A percentile compares a stretch with the other conserved stretches of the same genome.
Conservation (phyloP, 1,284 basidiomycete genomes). For the Trametes versicolor region DNA sequence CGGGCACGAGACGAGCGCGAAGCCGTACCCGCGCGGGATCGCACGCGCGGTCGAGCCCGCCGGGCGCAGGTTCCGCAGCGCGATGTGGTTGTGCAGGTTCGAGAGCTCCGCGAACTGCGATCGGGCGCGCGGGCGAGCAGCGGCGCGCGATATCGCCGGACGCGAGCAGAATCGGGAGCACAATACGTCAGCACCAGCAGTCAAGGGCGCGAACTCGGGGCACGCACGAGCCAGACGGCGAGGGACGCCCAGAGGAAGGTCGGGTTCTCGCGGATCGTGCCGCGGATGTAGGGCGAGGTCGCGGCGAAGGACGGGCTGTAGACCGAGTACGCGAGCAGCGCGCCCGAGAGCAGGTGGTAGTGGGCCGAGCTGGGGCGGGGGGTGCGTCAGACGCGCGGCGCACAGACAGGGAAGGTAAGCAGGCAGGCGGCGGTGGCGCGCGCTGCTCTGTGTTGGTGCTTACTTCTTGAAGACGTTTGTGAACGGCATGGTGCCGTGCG, state of each 20-base stretch:
- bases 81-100: slow-evolving; percentile 88
- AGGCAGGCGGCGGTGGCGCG: slow-evolving; percentile 15
- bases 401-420: background rate
- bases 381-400: slow-evolving; percentile 24
- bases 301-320: slow-evolving; percentile 80
- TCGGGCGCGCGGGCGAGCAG: too few relatives aligned
- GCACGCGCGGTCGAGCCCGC: slow-evolving; percentile 83
- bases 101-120: slow-evolving; percentile 86
- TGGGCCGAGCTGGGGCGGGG: slow-evolving; percentile 79
- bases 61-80: slow-evolving; percentile 85
- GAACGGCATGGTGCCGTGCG: slow-evolving; percentile 93
- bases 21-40: slow-evolving; percentile 90
- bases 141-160: too few relatives aligned
- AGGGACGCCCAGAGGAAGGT: slow-evolving; percentile 76
- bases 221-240: slow-evolving; percentile 80
- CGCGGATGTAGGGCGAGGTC: slow-evolving; percentile 67
- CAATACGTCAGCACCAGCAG: background rate
- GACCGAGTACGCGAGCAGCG: slow-evolving; percentile 81
- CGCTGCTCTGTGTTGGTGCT: slow-evolving; percentile 33
- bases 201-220: background rate
- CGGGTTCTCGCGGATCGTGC: slow-evolving; percentile 75
- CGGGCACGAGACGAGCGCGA: slow-evolving; percentile 87
- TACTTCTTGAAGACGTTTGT: slow-evolving; percentile 93
- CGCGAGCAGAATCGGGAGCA: background rate
- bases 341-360: slow-evolving; percentile 87